Evolutionary conservation across 805 yeast species (phyloP), one percentile per base, ranked within the genome.

Genomic region (Martiniozyma abietophila): DNA sequence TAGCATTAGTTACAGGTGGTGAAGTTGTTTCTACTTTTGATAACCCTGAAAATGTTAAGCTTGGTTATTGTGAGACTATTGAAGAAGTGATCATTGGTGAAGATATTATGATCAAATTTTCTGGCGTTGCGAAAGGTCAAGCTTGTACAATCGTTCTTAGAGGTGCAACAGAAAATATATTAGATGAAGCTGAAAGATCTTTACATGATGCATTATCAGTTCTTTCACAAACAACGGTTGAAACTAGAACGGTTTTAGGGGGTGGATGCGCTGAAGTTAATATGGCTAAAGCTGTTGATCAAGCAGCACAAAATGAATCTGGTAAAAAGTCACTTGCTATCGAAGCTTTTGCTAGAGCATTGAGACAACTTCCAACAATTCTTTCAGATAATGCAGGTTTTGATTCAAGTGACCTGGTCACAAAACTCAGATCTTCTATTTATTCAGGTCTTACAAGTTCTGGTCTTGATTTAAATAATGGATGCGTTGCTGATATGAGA

Each of bases 101-200:
- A 53, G 94, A 85, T 50, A 65, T 79, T 5, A 81, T 85, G 74
- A 74, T 88, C 42, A 84, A 81, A 59, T 92, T 92, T 52, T 76
- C 92, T n/a, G 99, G 98, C 20, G 94, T 89, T 42, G 80, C 84
- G 34, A 88, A 88, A 11, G 95, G 96, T 41, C 84, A 84, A 59
- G 97, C 97, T 5, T 92, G 98, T 67, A 86, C 96, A 2, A 76
- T 92, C 49, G 95, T 92, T 18, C 64, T 92, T 46, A 74, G 99
- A 57, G 98, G 99, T 45, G 97, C 98, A 44, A 95, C 97, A 17
- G 96, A 89, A 51, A 98, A 92, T 67, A 94, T 92, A 25, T 79
- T 92, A 52, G 96, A 95, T 36, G 98, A 92, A 65, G 96, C 94
- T 18, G 98, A 92, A 59, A 75, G 98, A 61, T 89, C 96, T 0